Base-by-base conservation (phyloP, 305 asterid species). In the Fraxinus platypoda region DNA sequence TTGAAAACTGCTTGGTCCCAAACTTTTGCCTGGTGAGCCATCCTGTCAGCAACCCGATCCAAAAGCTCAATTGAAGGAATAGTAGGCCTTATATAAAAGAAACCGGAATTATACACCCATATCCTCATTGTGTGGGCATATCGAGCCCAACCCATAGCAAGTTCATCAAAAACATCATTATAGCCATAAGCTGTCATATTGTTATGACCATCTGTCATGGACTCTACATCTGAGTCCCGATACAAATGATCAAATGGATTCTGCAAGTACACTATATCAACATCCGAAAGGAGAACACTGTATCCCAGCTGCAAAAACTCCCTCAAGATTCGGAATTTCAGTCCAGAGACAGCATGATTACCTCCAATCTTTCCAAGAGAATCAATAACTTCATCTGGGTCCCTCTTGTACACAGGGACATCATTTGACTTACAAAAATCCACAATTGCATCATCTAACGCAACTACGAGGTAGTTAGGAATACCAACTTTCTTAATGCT, bases 201-300 rank as follows among this genome's bases (percentile, higher is more conserved):
- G 46, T 84, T 85, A 82, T 94, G 98, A 46, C 97, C 98, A 84
- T 94, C 97, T 7, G 94, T 81, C 97, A 94, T 94, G n/a, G 98
- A 92, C 84, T 94, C 98, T 83, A 92, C 95, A 79, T 92, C 98
- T 19, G 94, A 92, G 83, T 92, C 97, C 72, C 94, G 86, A 3
- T 90, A 86, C 1, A 94, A 75, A 85, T 89, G 93, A 78, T 94
- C 85, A 28, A 94, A 94, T 5, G 98, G 97, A 78, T 94, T 94
- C 87, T 92, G 96, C 85, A 94, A 77, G 88, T 87, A 92, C 12
- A 94, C 93, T 75, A 94, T 90, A 83, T 94, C 98, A 0, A 92
- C 92, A 74, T 94, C 98, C 2, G 98, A 94, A 59, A 92, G 94
- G 23, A 94, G 92, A 83, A 92, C 94, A 13, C 95, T 68, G 49